These are phyloP conservation scores for Barnettozyma californica DNA, from an alignment of 805 yeast genomes.

Conservation along the genomic window DNA sequence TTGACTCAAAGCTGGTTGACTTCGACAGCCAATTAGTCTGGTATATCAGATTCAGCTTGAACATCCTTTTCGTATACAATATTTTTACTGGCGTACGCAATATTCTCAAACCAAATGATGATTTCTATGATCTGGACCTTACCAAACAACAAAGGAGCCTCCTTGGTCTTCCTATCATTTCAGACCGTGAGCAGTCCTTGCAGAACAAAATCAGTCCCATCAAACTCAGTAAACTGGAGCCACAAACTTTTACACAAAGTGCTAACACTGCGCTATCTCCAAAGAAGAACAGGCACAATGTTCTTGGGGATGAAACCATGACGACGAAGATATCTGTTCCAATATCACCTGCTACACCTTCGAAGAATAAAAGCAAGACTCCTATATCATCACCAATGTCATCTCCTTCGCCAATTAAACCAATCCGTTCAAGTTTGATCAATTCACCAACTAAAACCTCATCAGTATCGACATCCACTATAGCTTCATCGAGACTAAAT, in stretches of 20 bases:
- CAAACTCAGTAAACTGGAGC: conserved; percentile 6
- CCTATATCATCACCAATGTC: conserved; percentile 27
- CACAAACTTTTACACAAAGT: conserved; percentile 5
- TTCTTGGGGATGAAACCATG: no score
- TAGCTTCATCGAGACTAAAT: not conserved
- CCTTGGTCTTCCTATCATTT: conserved; percentile 27
- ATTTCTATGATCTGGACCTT: conserved; percentile 29
- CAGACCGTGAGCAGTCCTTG: not conserved
- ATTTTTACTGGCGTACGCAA: conserved; percentile 27
- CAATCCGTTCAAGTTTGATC: not conserved
- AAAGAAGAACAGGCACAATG: not conserved
- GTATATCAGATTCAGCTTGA: conserved; percentile 14
- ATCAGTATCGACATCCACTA: not conserved
- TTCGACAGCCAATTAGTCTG: not conserved
- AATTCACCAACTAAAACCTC: conserved; percentile 19
- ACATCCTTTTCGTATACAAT: conserved; percentile 27
- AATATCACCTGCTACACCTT: not conserved
- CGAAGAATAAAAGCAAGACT: conserved; percentile 19
- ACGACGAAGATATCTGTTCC: not conserved
- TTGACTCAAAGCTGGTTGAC: conserved; percentile 13
- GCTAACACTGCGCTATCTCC: conserved; percentile 16
- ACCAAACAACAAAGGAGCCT: conserved; percentile 29
- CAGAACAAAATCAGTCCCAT: not conserved
- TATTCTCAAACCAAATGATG: conserved; percentile 26
- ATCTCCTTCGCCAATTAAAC: conserved; percentile 19